A percentile compares a stretch with the other conserved stretches of the same genome.
phyloP scores from a whole-genome alignment of 1,284 basidiomycete species.

The Spongiforma sp. region DNA sequence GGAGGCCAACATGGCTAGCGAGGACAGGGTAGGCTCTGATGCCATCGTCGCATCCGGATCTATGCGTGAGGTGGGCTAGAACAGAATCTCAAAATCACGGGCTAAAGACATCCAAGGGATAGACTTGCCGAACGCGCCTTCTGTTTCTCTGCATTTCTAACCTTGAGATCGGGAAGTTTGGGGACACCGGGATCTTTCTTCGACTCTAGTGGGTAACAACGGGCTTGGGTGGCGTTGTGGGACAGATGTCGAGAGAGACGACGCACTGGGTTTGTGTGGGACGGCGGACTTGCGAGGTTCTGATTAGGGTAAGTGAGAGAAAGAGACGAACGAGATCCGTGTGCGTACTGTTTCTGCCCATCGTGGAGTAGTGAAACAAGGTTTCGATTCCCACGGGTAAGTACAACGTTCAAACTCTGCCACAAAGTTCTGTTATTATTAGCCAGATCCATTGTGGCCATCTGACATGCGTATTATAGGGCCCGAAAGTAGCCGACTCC shows the following conservation, averaged over 20 bases:
- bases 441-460: no score
- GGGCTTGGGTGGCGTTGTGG: conserved; percentile 1
- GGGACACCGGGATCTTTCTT: conserved; percentile 87
- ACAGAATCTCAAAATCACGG: neutral
- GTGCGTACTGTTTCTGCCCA: conserved; percentile 66
- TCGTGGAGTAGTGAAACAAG: conserved; percentile 30
- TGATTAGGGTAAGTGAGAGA: conserved; percentile 19
- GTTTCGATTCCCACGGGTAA: no score
- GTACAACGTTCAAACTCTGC: no score
- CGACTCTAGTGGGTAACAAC: conserved; percentile 58
- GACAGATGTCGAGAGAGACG: neutral
- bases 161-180: conserved; percentile 71
- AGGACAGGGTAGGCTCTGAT: conserved; percentile 70
- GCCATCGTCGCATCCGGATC: conserved; percentile 74
- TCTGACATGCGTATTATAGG: no score
- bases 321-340: neutral
- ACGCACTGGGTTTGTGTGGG: conserved; percentile 61
- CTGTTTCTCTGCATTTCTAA: conserved; percentile 60
- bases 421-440: no score
- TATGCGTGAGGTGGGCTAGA: conserved; percentile 27
- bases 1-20: conserved; percentile 54
- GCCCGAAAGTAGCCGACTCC: no score
- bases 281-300: conserved; percentile 52
- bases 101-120: neutral
- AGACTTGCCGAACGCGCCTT: conserved; percentile 43